These are phyloP conservation scores for Hypsizygus ulmarius DNA, from an alignment of 1,284 basidiomycete genomes.

Conservation along the genomic window DNA sequence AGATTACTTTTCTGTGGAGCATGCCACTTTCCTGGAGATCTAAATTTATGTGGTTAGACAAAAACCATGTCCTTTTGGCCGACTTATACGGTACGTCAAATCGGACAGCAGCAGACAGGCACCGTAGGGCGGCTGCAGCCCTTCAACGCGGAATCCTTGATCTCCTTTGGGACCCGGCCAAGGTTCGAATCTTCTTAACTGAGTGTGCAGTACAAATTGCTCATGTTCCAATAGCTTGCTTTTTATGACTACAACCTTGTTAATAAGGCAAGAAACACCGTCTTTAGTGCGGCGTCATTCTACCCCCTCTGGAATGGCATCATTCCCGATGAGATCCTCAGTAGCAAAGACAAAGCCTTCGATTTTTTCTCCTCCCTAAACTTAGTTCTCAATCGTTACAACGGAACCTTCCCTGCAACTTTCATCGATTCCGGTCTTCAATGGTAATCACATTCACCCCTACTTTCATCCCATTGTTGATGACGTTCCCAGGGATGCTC, in stretches of 20 bases:
- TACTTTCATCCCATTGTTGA: neutral
- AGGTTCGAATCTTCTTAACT: constrained; percentile 29
- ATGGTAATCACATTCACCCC: constrained; percentile 49
- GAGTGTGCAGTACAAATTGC: neutral
- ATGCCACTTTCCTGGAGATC: neutral
- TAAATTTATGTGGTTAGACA: constrained; percentile 42
- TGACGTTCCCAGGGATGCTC: constrained; percentile 54
- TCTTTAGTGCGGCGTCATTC: constrained; percentile 74
- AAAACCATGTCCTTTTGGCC: constrained; percentile 61
- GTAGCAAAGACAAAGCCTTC: constrained; percentile 62
- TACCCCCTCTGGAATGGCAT: constrained; percentile 90
- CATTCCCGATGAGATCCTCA: constrained; percentile 67
- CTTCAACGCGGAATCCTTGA: constrained; percentile 77
- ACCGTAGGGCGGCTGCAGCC: constrained; percentile 55
- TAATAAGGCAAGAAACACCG: constrained; percentile 55
- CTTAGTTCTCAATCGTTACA: constrained; percentile 79
- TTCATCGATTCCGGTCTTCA: constrained; percentile 79
- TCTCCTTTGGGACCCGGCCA: constrained; percentile 79
- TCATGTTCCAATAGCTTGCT: constrained; percentile 48
- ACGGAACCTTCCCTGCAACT: constrained; percentile 76
- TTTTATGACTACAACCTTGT: constrained; percentile 88
- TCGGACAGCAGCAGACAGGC: constrained; percentile 44
- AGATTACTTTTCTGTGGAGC: constrained; percentile 27
- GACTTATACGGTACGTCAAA: constrained; percentile 58
- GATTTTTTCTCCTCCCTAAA: constrained; percentile 72